These are phyloP conservation scores for Coelastrella sp. DNA, from an alignment of 139 green algal genomes.

Conservation along the genomic window DNA sequence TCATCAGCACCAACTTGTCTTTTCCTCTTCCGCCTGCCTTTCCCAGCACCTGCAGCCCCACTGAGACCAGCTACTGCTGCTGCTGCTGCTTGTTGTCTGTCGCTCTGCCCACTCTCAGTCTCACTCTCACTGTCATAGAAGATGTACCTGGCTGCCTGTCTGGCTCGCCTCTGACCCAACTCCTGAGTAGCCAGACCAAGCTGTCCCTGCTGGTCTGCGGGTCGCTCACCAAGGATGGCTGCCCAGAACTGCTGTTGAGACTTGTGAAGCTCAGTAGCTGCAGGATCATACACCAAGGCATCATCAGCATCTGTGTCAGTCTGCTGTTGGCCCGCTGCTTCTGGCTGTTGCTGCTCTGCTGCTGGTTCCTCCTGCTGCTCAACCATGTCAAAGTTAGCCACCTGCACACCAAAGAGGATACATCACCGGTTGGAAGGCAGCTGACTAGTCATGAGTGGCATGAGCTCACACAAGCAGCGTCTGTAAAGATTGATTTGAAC, in stretches of 20 bases:
- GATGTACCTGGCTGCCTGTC: slow-evolving; percentile 3
- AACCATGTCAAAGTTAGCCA: slow-evolving; percentile 65
- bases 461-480: too few relatives aligned
- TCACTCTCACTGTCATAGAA: slow-evolving; percentile 16
- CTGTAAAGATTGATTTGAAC: too few relatives aligned
- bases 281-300: background rate
- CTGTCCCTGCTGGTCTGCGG: background rate
- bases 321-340: background rate
- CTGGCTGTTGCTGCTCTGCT: slow-evolving; percentile 24
- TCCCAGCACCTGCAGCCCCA: background rate
- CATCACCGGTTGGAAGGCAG: too few relatives aligned
- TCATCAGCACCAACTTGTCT: slow-evolving; percentile 1
- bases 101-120: background rate
- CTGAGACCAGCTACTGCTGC: background rate
- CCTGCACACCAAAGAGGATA: slow-evolving; percentile 32
- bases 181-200: background rate
- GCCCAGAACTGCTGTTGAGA: slow-evolving; percentile 33
- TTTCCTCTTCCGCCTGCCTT: background rate
- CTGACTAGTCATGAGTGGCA: too few relatives aligned
- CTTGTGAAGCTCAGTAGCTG: slow-evolving; percentile 26
- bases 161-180: background rate
- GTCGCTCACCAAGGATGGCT: background rate
- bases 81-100: background rate
- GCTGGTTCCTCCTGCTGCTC: background rate
- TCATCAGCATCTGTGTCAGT: background rate